Percentiles rank a stretch among this genome's conserved stretches.
Evolutionary conservation across 2,329 filamentous ascomycete species (phyloP).

Genomic region (Ophiobolus disseminans): DNA sequence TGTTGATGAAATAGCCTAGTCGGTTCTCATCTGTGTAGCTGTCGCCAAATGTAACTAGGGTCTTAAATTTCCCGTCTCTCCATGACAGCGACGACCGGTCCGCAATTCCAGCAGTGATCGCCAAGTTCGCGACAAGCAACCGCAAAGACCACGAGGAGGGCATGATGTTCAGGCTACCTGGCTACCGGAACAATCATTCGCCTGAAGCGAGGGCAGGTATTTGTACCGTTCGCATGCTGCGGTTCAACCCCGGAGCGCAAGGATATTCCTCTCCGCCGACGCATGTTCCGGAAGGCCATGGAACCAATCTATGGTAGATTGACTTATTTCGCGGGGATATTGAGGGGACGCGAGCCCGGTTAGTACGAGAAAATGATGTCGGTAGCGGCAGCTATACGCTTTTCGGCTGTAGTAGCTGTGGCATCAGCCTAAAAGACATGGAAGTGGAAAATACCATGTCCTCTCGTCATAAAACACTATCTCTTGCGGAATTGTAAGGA

Average conservation of each 20-base stretch:
- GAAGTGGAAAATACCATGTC: background rate
- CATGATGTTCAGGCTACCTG: conserved; percentile 24
- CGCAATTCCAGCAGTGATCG: conserved; percentile 23
- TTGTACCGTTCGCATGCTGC: conserved; percentile 19
- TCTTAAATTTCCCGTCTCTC: conserved; percentile 61
- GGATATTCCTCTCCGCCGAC: conserved; percentile 20
- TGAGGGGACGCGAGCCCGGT: conserved; percentile 21
- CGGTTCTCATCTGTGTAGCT: conserved; percentile 79
- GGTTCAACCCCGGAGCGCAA: conserved; percentile 10
- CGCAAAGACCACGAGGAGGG: conserved; percentile 24
- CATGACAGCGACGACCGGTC: conserved; percentile 31
- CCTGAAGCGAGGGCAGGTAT: conserved; percentile 10
- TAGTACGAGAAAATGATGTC: conserved; percentile 17
- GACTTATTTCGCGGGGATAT: conserved; percentile 21
- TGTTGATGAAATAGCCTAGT: conserved; percentile 65
- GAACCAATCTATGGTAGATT: conserved; percentile 15
- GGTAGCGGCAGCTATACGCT: conserved; percentile 24
- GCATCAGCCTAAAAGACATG: conserved; percentile 39
- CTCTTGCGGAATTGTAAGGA: background rate
- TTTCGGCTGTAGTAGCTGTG: conserved; percentile 15
- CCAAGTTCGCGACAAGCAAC: conserved; percentile 29
- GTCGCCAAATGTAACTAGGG: conserved; percentile 74
- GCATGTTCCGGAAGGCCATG: conserved; percentile 6
- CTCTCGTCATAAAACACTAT: background rate
- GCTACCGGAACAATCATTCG: conserved; percentile 1